Evolutionary conservation across 2,329 filamentous ascomycete species (phyloP).

Genomic region (Sclerotinia spermophila): DNA sequence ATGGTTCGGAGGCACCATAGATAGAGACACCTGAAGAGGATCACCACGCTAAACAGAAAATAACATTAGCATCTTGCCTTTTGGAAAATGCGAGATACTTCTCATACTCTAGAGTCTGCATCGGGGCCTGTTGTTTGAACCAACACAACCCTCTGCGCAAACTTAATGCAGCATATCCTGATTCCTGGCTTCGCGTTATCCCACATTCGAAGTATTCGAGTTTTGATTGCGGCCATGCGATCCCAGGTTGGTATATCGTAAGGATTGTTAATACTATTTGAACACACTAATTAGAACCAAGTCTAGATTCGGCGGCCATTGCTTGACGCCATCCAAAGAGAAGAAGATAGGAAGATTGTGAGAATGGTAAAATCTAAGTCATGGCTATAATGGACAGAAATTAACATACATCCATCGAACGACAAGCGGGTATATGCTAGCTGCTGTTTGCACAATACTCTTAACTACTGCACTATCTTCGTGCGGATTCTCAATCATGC

Average conservation of each 20-base stretch:
- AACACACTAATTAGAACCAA: slow-evolving; percentile 31
- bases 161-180: slow-evolving; percentile 94
- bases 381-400: slow-evolving; percentile 20
- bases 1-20: slow-evolving; percentile 81
- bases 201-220: slow-evolving; percentile 84
- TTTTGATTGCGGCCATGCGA: slow-evolving; percentile 83
- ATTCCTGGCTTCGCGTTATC: slow-evolving; percentile 73
- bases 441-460: slow-evolving; percentile 80
- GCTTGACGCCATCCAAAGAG: not conserved
- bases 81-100: slow-evolving; percentile 18
- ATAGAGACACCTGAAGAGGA: slow-evolving; percentile 78
- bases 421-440: slow-evolving; percentile 89
- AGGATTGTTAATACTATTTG: slow-evolving; percentile 74
- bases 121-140: slow-evolving; percentile 84
- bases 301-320: not conserved
- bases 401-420: slow-evolving; percentile 88
- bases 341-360: not conserved
- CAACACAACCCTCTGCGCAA: slow-evolving; percentile 87
- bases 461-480: slow-evolving; percentile 80
- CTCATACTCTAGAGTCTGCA: slow-evolving; percentile 74
- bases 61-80: slow-evolving; percentile 21
- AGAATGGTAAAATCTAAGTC: slow-evolving; percentile 8
- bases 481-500: slow-evolving; percentile 64
- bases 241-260: slow-evolving; percentile 82
- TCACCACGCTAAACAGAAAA: slow-evolving; percentile 55